phyloP scores from a whole-genome alignment of 2,329 filamentous ascomycete genomes.

The Nakataea oryzae region DNA sequence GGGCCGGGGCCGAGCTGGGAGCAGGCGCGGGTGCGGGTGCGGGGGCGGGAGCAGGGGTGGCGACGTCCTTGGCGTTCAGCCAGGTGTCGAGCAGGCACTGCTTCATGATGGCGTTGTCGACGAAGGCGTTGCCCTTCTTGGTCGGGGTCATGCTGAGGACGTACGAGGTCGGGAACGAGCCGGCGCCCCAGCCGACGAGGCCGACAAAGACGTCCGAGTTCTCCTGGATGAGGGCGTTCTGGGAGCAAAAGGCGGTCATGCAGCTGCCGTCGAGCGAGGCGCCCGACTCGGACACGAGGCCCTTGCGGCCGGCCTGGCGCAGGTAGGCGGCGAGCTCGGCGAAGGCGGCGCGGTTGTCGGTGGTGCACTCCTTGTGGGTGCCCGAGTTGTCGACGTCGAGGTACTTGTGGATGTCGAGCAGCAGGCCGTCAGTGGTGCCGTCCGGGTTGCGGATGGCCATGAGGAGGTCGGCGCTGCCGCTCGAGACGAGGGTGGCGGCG shows the following conservation, averaged over 20 bases:
- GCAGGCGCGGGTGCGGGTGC: not conserved
- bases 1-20: not conserved
- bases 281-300: slow-evolving; percentile 24
- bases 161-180: slow-evolving; percentile 14
- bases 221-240: slow-evolving; percentile 20
- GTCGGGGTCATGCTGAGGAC: slow-evolving; percentile 17
- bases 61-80: not conserved
- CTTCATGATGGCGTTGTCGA: slow-evolving; percentile 9
- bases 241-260: slow-evolving; percentile 18
- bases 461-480: slow-evolving; percentile 39
- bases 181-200: slow-evolving; percentile 17
- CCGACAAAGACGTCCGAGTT: slow-evolving; percentile 20
- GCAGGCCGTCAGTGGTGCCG: slow-evolving; percentile 41
- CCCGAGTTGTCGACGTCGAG: slow-evolving; percentile 48
- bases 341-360: slow-evolving; percentile 27
- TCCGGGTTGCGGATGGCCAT: slow-evolving; percentile 46
- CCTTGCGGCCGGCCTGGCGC: slow-evolving; percentile 20
- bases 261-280: slow-evolving; percentile 23
- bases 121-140: slow-evolving; percentile 13
- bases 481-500: slow-evolving; percentile 30
- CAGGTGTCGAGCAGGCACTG: slow-evolving; percentile 10
- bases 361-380: slow-evolving; percentile 38
- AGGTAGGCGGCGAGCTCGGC: slow-evolving; percentile 22
- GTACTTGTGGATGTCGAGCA: slow-evolving; percentile 52
- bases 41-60: not conserved